Percentiles rank a stretch among this genome's conserved stretches.
These are phyloP conservation scores for Forsythia suspensa DNA, from an alignment of 257 asterid species.

Conservation along the genomic window DNA sequence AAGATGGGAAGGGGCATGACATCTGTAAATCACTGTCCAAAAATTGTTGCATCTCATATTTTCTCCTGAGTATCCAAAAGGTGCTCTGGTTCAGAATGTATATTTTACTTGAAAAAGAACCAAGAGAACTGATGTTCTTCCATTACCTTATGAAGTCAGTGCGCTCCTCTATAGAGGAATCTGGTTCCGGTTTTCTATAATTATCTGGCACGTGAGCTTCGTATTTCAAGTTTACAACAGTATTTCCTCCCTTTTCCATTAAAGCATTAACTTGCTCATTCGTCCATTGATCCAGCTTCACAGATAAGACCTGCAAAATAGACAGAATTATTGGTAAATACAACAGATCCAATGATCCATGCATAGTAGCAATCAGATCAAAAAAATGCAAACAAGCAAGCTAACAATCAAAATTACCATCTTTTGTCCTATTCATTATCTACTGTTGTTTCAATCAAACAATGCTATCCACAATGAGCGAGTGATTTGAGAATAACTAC, in stretches of 20 bases:
- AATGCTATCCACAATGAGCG: not conserved
- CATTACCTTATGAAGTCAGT: constrained; percentile 71
- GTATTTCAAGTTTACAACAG: constrained; percentile 59
- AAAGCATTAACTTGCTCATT: constrained; percentile 77
- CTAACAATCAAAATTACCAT: not conserved
- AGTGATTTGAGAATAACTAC: not conserved
- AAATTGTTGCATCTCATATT: constrained; percentile 78
- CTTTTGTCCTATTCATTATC: not conserved
- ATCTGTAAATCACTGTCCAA: constrained; percentile 33
- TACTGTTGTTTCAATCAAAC: not conserved
- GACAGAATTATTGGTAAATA: constrained; percentile 3
- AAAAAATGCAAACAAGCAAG: not conserved
- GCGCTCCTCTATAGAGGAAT: constrained; percentile 69
- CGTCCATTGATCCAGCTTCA: constrained; percentile 89
- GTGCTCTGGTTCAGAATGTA: constrained; percentile 16
- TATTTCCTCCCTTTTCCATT: constrained; percentile 74
- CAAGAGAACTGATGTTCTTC: not conserved
- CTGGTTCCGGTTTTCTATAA: constrained; percentile 59
- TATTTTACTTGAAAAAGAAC: constrained; percentile 1
- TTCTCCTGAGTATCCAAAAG: constrained; percentile 57
- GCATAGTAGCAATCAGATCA: not conserved
- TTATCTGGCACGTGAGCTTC: constrained; percentile 73
- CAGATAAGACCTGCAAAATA: constrained; percentile 62
- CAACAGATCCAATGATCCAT: not conserved
- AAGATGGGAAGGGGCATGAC: constrained; percentile 47